Base-by-base conservation (phyloP, 2,329 filamentous ascomycete genomes). In the Alternaria sp. region DNA sequence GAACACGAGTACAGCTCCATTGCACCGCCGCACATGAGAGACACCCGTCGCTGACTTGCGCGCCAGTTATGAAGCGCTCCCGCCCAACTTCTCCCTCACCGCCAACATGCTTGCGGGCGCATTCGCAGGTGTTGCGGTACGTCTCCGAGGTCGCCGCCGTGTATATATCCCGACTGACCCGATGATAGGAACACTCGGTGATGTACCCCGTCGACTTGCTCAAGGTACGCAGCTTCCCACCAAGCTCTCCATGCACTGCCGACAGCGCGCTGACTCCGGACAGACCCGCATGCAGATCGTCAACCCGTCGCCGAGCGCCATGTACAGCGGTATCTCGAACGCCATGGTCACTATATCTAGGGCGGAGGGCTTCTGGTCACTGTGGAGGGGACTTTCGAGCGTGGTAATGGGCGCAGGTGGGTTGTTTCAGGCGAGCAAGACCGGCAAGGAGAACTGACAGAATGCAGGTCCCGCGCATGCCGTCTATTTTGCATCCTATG, bases 141-240 rank as follows among this genome's bases (percentile, higher is more conserved):
- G 90, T 76, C 58, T 58, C 67, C 63, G 51, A 62, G 46, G 51
- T 58, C 51, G 63, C 60, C 58, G 63, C 60, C 57, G 50, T 64
- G 44, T 47, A 57, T 56, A 58, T 51, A 45, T 50, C 62, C 53
- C 45, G 44, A 62, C 79, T 71, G 67, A 79, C 65, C 54, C 49
- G 70, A 66, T 65, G 53, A 67, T 64, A 97, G 94, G 95, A 98
- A 84, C 95, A 98, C 82, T 96, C 95, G 63, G 94, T 97, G 75
- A 98, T 99, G 96, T 99, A 99, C 79, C 96, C 96, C 20, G 92
- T 99, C 78, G 96, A 99, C 84, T 89, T 97, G 72, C 92, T 99
- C 79, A 99, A 99, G 91, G 96, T 97, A 80, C 69, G 84, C 75
- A 56, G 60, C 63, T 64, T 43, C 33, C 20, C 10, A 15, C 46